Conservation (phyloP, 495 filamentous ascomycete species). For the Penicillium soppii region DNA sequence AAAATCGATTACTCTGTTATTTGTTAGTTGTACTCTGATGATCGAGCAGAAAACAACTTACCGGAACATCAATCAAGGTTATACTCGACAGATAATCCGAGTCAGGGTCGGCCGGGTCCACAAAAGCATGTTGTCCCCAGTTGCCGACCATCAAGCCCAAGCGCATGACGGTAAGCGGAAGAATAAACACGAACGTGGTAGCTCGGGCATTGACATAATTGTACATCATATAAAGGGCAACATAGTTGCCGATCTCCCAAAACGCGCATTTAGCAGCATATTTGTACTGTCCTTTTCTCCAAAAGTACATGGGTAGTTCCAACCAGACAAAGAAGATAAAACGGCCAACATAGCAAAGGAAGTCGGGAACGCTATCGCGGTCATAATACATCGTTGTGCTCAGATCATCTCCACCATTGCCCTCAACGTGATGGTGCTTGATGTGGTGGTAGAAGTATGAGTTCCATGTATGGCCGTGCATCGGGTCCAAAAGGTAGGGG, state of each 20-base stretch:
- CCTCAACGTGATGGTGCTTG: constrained; percentile 82
- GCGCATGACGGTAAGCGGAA: constrained; percentile 60
- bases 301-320: constrained; percentile 73
- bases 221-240: constrained; percentile 46
- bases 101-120: constrained; percentile 64
- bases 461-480: constrained; percentile 83
- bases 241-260: constrained; percentile 58
- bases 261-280: constrained; percentile 51
- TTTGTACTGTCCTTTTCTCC: constrained; percentile 49
- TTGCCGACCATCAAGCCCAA: constrained; percentile 71
- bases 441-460: constrained; percentile 83
- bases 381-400: constrained; percentile 75
- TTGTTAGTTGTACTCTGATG: constrained; percentile 7
- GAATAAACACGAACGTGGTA: constrained; percentile 57
- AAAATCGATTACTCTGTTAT: constrained; percentile 65
- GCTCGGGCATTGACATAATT: constrained; percentile 48
- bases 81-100: constrained; percentile 72
- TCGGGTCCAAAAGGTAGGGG: constrained; percentile 70
- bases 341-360: constrained; percentile 66
- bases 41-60: constrained; percentile 38
- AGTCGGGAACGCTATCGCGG: constrained; percentile 62
- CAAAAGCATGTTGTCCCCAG: constrained; percentile 74
- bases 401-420: constrained; percentile 74
- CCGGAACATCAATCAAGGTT: constrained; percentile 69
- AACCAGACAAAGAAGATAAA: constrained; percentile 72